Percentiles rank a stretch among this genome's conserved stretches.
Conservation (phyloP, 179 eudicot species). For the Spergularia azorica region DNA sequence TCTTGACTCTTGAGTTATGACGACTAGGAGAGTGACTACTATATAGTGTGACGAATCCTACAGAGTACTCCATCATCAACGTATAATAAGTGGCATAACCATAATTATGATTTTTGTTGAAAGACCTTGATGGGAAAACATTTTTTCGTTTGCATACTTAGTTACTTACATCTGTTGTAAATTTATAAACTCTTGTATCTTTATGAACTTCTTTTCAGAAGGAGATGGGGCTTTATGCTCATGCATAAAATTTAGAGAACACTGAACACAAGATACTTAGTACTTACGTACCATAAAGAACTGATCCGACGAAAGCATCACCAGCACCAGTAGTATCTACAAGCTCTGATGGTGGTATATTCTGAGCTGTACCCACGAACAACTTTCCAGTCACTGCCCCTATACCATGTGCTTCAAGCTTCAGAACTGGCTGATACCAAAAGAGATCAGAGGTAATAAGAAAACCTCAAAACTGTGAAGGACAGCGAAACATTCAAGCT, state of each 20-base stretch:
- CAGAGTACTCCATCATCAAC: too few relatives aligned
- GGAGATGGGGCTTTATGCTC: too few relatives aligned
- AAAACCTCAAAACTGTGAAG: background rate
- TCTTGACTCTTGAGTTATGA: too few relatives aligned
- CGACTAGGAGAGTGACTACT: too few relatives aligned
- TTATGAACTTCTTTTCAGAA: too few relatives aligned
- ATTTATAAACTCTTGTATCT: too few relatives aligned
- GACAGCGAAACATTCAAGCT: background rate
- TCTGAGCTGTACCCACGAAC: slow-evolving; percentile 73
- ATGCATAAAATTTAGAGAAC: background rate
- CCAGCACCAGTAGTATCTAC: slow-evolving; percentile 98
- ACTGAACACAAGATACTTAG: background rate
- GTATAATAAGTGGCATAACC: too few relatives aligned
- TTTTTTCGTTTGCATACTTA: too few relatives aligned
- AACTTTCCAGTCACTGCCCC: slow-evolving; percentile 66
- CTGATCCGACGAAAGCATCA: slow-evolving; percentile 93
- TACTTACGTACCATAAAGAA: slow-evolving; percentile 66
- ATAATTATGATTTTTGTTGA: too few relatives aligned
- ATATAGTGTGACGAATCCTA: too few relatives aligned
- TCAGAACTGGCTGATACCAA: slow-evolving; percentile 42
- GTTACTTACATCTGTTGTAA: too few relatives aligned
- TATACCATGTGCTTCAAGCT: slow-evolving; percentile 60
- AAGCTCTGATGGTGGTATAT: slow-evolving; percentile 70
- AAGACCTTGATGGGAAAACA: too few relatives aligned
- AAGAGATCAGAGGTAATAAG: background rate